These are phyloP conservation scores for Coleophoma cylindrospora DNA, from an alignment of 2,329 filamentous ascomycete genomes.

Conservation along the genomic window DNA sequence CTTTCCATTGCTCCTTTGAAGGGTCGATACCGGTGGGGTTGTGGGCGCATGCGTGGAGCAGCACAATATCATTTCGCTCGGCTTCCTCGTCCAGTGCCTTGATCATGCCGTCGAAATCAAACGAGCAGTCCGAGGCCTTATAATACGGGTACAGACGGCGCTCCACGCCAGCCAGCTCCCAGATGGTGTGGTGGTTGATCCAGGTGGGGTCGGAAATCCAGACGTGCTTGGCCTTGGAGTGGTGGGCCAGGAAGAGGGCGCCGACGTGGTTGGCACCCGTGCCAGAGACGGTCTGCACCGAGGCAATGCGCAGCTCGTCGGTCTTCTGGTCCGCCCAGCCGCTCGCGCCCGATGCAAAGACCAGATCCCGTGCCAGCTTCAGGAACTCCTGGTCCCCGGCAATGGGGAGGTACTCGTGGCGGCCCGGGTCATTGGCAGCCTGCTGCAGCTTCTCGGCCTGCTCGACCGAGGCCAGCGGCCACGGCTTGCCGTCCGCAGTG, in stretches of 20 bases:
- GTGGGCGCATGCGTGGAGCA: slow-evolving; percentile 32
- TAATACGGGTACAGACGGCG: slow-evolving; percentile 26
- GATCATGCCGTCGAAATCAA: slow-evolving; percentile 24
- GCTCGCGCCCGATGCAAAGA: neutral
- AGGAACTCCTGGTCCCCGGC: neutral
- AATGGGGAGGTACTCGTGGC: neutral
- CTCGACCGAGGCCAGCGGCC: neutral
- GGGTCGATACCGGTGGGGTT: slow-evolving; percentile 32
- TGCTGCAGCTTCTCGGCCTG: neutral
- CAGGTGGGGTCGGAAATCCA: slow-evolving; percentile 28
- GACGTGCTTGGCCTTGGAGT: slow-evolving; percentile 19
- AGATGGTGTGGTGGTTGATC: slow-evolving; percentile 30
- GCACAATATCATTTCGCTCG: slow-evolving; percentile 25
- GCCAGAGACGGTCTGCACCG: slow-evolving; percentile 32
- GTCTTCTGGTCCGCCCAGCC: neutral
- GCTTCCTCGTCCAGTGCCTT: slow-evolving; percentile 16
- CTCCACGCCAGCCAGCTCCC: slow-evolving; percentile 24
- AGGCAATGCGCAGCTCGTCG: slow-evolving; percentile 17
- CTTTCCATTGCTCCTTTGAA: slow-evolving; percentile 25
- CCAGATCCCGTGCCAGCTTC: neutral
- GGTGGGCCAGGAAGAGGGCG: slow-evolving; percentile 24
- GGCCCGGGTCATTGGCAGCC: neutral
- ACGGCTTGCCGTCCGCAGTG: neutral
- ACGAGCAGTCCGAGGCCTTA: slow-evolving; percentile 15
- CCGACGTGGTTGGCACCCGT: slow-evolving; percentile 31